Percentiles rank a stretch among this genome's conserved stretches.
phyloP scores from a whole-genome alignment of 768 basidiomycete species.

The Suillus clintonianus region DNA sequence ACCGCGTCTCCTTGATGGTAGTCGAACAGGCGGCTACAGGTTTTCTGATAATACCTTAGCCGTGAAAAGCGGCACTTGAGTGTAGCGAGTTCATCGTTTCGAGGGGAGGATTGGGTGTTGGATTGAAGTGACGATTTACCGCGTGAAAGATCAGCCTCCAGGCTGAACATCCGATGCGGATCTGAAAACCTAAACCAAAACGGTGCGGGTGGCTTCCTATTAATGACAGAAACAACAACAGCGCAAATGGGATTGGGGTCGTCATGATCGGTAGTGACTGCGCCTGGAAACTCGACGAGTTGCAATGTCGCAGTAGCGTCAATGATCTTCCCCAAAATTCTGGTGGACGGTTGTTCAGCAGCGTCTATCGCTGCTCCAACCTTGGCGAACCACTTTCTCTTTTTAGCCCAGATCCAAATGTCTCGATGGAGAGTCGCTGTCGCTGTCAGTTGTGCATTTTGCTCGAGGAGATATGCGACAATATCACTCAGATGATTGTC shows the following conservation, averaged over 20 bases:
- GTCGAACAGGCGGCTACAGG: neutral
- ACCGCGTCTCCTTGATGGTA: neutral
- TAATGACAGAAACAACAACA: neutral
- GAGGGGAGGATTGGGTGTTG: neutral
- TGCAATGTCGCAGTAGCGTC: neutral
- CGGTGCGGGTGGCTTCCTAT: too few species aligned
- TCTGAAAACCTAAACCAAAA: too few species aligned
- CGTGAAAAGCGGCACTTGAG: neutral
- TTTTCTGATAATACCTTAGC: neutral
- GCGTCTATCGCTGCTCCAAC: neutral
- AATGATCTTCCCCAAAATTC: neutral
- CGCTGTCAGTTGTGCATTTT: neutral
- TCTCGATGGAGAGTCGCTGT: neutral
- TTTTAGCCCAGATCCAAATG: neutral
- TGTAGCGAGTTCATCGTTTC: neutral
- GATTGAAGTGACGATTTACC: neutral
- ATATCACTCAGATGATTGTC: neutral
- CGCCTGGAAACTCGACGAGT: neutral
- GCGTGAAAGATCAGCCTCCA: neutral
- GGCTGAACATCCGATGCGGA: neutral
- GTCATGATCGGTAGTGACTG: neutral
- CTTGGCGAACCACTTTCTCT: neutral
- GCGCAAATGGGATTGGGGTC: neutral
- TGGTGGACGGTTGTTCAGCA: neutral
- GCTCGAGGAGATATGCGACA: neutral